Evolutionary conservation across 1,139 yeast species (phyloP), one percentile per base, ranked within the genome.

Genomic region (Suhomyces anneliseae): DNA sequence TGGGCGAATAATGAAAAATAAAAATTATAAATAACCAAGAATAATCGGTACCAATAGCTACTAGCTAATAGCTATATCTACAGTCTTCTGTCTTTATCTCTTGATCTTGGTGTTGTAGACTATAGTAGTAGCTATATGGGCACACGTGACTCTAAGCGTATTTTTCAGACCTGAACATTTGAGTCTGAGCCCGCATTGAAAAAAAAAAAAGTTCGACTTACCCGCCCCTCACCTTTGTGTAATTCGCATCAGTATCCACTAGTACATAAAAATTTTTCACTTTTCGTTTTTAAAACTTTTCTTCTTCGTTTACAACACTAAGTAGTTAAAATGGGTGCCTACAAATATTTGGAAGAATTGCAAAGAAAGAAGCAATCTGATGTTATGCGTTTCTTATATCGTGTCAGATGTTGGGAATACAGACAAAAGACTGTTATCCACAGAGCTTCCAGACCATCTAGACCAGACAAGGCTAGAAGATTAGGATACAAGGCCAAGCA

Each of bases 361-460:
- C 95, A 92, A 80, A 92, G 97, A 85, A 93, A 93, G 95, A 93
- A 93, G 87, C 99, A 93, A 85, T 90, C 97, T 72, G 99, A 93
- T 81, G 97, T 93, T 70, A 82, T 89, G 83, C 90, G 99, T 82
- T 93, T 92, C 90, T 83, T 93, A 73, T 89, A 87, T 81, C 89
- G 99, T 80, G 96, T 93, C 85, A 90, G 99, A 88, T 95, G 97
- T 83, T 93, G 99, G 99, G 99, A 93, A 81, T 93, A 90, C 96
- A 92, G 99, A 85, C 99, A 93, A 83, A 87, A 87, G 84, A 87
- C 83, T 72, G 99, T 90, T 67, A 87, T 93, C 79, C 99, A 93
- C 97, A 88, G 99, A 79, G 98, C 97, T 64, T 69, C 96, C 53
- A 90, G 93, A 78, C 99, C 99, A 71, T 88, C 98, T 66, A 92